phyloP scores from a whole-genome alignment of 441 rosid genomes.

The Jatropha podagrica region DNA sequence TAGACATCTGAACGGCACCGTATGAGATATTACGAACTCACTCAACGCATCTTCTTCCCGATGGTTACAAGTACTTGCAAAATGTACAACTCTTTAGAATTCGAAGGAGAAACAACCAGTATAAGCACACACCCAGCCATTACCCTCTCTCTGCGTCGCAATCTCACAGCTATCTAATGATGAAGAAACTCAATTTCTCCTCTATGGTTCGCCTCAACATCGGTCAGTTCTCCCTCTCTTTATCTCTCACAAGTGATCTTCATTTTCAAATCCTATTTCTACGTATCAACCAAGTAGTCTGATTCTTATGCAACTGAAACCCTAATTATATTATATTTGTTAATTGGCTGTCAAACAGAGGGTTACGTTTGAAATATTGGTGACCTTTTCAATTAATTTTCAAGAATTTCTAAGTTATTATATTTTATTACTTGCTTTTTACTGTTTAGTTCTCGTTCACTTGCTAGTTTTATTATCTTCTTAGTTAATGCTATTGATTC shows the following conservation, averaged over 20 bases:
- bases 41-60: too few species aligned
- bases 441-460: not conserved
- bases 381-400: not conserved
- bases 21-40: too few species aligned
- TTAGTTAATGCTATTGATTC: not conserved
- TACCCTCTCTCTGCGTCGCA: constrained; percentile 15
- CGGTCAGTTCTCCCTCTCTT: constrained; percentile 40
- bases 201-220: constrained; percentile 81
- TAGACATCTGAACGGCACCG: too few species aligned
- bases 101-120: too few species aligned
- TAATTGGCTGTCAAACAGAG: not conserved
- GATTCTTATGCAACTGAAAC: not conserved
- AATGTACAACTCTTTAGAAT: too few species aligned
- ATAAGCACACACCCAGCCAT: not conserved
- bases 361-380: not conserved
- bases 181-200: constrained; percentile 39
- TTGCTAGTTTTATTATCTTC: not conserved
- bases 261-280: not conserved
- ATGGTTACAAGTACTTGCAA: too few species aligned
- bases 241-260: not conserved
- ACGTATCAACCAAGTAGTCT: not conserved
- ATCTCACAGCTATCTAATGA: constrained; percentile 29
- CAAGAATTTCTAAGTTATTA: too few species aligned
- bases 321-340: not conserved
- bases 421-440: not conserved